A percentile compares a stretch with the other conserved stretches of the same genome.
These are phyloP conservation scores for Tetrahymena elliotti DNA, from an alignment of 73 alveolate genomes.

Conservation along the genomic window DNA sequence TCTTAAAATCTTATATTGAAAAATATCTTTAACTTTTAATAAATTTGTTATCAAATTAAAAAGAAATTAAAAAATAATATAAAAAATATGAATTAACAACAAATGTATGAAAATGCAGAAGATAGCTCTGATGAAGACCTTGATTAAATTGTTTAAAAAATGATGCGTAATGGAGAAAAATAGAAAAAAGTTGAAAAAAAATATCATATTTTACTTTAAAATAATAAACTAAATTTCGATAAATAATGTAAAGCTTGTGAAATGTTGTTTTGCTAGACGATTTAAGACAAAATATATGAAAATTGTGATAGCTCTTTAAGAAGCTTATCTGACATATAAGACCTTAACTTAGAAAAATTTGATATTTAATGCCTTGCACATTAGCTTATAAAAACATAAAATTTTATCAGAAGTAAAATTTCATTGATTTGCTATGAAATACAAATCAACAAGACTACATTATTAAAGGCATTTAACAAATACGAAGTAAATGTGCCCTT, in stretches of 20 bases:
- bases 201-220: not conserved
- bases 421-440: not conserved
- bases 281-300: not conserved
- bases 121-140: not conserved
- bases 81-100: too few species aligned
- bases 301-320: not conserved
- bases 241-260: not conserved
- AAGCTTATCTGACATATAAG: not conserved
- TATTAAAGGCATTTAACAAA: not conserved
- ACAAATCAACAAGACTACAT: not conserved
- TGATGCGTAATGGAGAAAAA: not conserved
- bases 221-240: not conserved
- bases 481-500: not conserved
- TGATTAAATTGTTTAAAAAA: not conserved
- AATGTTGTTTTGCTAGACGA: not conserved
- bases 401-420: not conserved
- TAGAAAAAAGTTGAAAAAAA: not conserved
- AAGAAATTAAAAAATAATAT: too few species aligned
- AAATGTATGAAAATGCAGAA: not conserved
- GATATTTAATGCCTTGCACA: not conserved
- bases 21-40: too few species aligned
- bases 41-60: too few species aligned
- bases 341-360: not conserved
- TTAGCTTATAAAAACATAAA: not conserved
- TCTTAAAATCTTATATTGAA: too few species aligned